Evolutionary conservation across 2,329 filamentous ascomycete species (phyloP).

Genomic region (Cercospora sojina): DNA sequence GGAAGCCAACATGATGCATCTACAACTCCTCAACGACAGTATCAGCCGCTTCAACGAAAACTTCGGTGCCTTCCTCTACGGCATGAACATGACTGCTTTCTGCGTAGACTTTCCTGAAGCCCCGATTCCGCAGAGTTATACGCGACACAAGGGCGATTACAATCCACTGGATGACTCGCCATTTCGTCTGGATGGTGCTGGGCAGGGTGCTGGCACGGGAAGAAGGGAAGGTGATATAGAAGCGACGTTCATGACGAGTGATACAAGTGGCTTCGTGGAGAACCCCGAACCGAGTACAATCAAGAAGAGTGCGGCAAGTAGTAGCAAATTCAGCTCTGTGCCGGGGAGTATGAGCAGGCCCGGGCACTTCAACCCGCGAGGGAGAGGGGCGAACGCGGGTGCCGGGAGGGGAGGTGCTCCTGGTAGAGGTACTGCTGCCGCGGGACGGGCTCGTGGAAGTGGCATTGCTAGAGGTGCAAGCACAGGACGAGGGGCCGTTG

Average conservation of each 20-base stretch:
- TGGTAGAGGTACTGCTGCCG: slow-evolving; percentile 22
- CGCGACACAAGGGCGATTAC: slow-evolving; percentile 51
- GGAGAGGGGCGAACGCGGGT: slow-evolving; percentile 27
- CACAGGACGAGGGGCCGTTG: slow-evolving; percentile 29
- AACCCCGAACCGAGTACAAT: slow-evolving; percentile 56
- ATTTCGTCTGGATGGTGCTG: slow-evolving; percentile 21
- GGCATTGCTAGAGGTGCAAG: slow-evolving; percentile 36
- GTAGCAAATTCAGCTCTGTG: slow-evolving; percentile 25
- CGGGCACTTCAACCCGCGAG: slow-evolving; percentile 32
- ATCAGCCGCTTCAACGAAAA: slow-evolving; percentile 90
- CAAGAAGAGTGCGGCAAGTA: slow-evolving; percentile 42
- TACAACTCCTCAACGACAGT: slow-evolving; percentile 96
- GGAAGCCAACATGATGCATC: slow-evolving; percentile 95
- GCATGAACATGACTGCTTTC: slow-evolving; percentile 98
- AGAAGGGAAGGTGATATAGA: slow-evolving; percentile 55
- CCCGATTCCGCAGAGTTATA: slow-evolving; percentile 80
- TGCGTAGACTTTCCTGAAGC: slow-evolving; percentile 97
- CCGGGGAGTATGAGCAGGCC: slow-evolving; percentile 22
- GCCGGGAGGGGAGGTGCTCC: not conserved
- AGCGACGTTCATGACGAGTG: slow-evolving; percentile 88
- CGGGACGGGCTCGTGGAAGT: slow-evolving; percentile 30
- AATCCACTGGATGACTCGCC: slow-evolving; percentile 27
- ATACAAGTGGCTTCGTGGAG: slow-evolving; percentile 87
- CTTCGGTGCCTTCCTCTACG: slow-evolving; percentile 93
- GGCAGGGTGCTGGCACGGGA: slow-evolving; percentile 14